Evolutionary conservation across 495 filamentous ascomycete genomes (phyloP).

Genomic region (Penicillium salamii): DNA sequence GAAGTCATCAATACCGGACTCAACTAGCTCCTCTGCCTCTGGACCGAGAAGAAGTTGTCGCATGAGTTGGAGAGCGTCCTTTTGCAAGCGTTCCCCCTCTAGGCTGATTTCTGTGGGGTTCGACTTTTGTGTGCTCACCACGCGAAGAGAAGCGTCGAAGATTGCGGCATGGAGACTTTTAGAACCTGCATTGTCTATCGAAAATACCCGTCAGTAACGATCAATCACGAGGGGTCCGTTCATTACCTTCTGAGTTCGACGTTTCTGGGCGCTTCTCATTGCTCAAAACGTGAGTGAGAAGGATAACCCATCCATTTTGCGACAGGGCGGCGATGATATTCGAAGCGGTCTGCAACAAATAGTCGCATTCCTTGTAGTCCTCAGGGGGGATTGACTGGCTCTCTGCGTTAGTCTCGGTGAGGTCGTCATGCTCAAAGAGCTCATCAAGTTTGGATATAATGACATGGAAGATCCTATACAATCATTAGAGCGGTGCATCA

Average conservation of each 20-base stretch:
- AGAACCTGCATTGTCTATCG: conserved; percentile 24
- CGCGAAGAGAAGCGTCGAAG: conserved; percentile 33
- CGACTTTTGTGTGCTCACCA: conserved; percentile 25
- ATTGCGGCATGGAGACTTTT: conserved; percentile 41
- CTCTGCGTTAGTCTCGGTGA: conserved; percentile 9
- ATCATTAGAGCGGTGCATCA: conserved; percentile 10
- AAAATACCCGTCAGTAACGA: conserved; percentile 5
- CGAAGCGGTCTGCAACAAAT: conserved; percentile 72
- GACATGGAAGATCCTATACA: conserved; percentile 40
- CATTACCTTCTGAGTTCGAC: conserved; percentile 32
- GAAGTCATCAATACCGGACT: conserved; percentile 67
- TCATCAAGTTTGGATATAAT: conserved; percentile 38
- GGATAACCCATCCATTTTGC: conserved; percentile 41
- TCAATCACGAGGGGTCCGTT: no score
- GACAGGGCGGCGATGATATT: conserved; percentile 58
- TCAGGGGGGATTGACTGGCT: conserved; percentile 40
- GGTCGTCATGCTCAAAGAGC: conserved; percentile 28
- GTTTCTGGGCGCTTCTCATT: conserved; percentile 33
- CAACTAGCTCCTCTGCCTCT: conserved; percentile 60
- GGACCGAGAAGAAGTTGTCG: conserved; percentile 74
- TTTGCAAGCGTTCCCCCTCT: conserved; percentile 54
- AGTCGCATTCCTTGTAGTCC: conserved; percentile 72
- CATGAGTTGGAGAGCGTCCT: conserved; percentile 66
- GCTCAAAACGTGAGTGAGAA: conserved; percentile 34
- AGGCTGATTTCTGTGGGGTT: conserved; percentile 6